A percentile compares a stretch with the other conserved stretches of the same genome.
These are phyloP conservation scores for Fusarium luffae DNA, from an alignment of 2,329 filamentous ascomycete genomes.

Conservation along the genomic window DNA sequence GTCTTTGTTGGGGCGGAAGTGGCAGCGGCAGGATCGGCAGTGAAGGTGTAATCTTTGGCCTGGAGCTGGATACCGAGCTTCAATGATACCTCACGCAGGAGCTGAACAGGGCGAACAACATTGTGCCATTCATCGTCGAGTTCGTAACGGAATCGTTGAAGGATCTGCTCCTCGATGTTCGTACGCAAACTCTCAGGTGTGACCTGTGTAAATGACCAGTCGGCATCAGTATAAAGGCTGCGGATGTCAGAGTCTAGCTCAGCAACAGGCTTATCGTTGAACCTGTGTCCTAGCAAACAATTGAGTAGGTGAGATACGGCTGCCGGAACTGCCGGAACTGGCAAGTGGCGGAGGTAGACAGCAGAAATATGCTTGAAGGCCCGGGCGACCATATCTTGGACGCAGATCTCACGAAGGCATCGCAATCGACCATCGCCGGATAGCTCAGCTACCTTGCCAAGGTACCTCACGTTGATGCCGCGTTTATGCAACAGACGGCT, in stretches of 20 bases:
- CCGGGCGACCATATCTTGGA: conserved; percentile 95
- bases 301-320: conserved; percentile 91
- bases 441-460: conserved; percentile 83
- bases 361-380: conserved; percentile 93
- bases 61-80: conserved; percentile 91
- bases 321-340: conserved; percentile 80
- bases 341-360: conserved; percentile 81
- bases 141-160: conserved; percentile 79
- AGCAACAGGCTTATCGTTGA: conserved; percentile 81
- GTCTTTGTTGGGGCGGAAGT: conserved; percentile 39
- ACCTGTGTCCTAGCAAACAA: conserved; percentile 82
- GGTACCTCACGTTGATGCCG: conserved; percentile 95
- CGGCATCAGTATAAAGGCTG: conserved; percentile 81
- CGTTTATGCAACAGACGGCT: conserved; percentile 92
- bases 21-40: conserved; percentile 45
- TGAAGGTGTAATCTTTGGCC: conserved; percentile 67
- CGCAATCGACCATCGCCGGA: conserved; percentile 77
- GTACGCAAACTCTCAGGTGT: conserved; percentile 77
- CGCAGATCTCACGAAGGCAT: conserved; percentile 79
- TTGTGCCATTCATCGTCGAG: conserved; percentile 76
- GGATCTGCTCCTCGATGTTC: conserved; percentile 77
- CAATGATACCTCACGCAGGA: conserved; percentile 88
- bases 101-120: conserved; percentile 77
- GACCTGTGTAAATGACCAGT: conserved; percentile 82
- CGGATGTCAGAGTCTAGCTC: conserved; percentile 81